Evolutionary conservation across 2,329 filamentous ascomycete genomes (phyloP), one percentile per base, ranked within the genome.

Genomic region (Epicoccum sorghinum): DNA sequence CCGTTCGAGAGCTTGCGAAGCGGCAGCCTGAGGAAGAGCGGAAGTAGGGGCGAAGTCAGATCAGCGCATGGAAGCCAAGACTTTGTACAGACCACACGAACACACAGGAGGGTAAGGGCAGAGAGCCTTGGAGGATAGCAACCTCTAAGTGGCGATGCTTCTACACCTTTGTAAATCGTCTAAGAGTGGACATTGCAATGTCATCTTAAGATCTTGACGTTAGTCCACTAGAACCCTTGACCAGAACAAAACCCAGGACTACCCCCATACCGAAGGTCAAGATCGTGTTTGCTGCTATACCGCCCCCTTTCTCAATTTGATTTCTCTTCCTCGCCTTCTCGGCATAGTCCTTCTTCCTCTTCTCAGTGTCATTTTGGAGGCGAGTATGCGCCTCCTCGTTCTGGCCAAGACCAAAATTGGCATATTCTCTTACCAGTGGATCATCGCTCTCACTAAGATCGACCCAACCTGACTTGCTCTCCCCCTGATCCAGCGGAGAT

Each of bases 1-100:
- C 76, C 75, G 14, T 70, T 74, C 50, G 74, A 77, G 54, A 77
- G 43, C 51, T 52, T 49, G 40, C 22, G 58, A 55, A 50, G 36
- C 33, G 57, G 55, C 10, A 42, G 54, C 4, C 46, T 70, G 45
- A 62, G 57, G 51, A 68, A 65, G 59, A 65, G 54, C 44, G 62
- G 62, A 9, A 69, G 66, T 43, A 55, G 54, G 25, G 64, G 64
- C 3, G 64, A 65, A 38, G 53, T 62, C 5, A 47, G 41, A 25
- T 57, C 47, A n/a, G 45, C 41, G n/a, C 29, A 58, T 24, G 58
- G 58, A 4, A 44, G 47, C 27, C 59, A 64, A 22, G 59, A 53
- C 13, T 54, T 59, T 40, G 38, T 24, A 7, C 52, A 47, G 5
- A 37, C 5, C 33, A 43, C 38, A 46, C 52, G 24, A 44, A 39